phyloP scores from a whole-genome alignment of 2,329 filamentous ascomycete species.

The Fusarium longipes region DNA sequence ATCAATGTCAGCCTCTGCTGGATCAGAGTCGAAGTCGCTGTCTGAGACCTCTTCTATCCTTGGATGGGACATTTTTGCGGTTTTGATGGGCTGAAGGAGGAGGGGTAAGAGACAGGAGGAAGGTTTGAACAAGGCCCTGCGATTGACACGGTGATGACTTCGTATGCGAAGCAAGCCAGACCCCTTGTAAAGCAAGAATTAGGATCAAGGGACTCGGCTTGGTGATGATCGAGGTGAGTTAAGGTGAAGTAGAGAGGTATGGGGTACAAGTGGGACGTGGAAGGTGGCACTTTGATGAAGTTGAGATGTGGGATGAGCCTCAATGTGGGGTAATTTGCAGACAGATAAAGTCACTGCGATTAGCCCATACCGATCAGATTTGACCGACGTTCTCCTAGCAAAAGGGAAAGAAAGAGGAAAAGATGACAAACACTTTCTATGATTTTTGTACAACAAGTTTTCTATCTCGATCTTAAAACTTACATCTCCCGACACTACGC shows the following conservation, averaged over 20 bases:
- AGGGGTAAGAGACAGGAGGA: constrained; percentile 7
- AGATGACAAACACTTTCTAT: background rate
- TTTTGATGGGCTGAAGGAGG: constrained; percentile 17
- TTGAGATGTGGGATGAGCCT: constrained; percentile 37
- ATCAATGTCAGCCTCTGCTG: constrained; percentile 85
- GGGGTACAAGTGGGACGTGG: constrained; percentile 36
- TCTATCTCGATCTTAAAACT: background rate
- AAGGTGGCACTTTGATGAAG: constrained; percentile 37
- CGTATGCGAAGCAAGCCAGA: background rate
- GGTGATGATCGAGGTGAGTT: constrained; percentile 15
- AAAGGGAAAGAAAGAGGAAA: background rate
- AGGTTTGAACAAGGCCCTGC: background rate
- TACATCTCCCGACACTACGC: too few species aligned
- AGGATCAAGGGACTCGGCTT: constrained; percentile 7
- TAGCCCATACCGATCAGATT: background rate
- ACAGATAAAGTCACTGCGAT: background rate
- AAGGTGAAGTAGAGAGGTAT: constrained; percentile 16
- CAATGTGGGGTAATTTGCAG: constrained; percentile 39
- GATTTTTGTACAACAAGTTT: background rate
- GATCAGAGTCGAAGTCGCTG: constrained; percentile 82
- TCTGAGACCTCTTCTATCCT: constrained; percentile 94
- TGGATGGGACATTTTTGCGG: constrained; percentile 77
- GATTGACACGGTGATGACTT: background rate
- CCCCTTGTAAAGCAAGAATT: background rate
- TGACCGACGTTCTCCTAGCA: background rate